These are phyloP conservation scores for Xanthoceras sorbifolium DNA, from an alignment of 345 rosid genomes.

Conservation along the genomic window DNA sequence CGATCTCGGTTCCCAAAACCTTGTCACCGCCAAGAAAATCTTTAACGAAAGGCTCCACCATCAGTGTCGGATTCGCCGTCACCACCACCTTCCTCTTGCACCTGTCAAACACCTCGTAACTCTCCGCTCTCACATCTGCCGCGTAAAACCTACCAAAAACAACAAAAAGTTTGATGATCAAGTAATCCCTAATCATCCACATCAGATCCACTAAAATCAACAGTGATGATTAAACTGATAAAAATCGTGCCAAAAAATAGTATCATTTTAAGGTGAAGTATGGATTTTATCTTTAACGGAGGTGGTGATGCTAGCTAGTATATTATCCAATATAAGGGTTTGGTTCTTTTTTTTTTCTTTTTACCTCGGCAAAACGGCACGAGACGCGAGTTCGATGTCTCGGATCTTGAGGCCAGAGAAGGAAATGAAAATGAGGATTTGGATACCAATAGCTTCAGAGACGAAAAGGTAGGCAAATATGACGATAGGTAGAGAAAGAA, in stretches of 20 bases:
- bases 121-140: slow-evolving; percentile 82
- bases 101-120: slow-evolving; percentile 73
- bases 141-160: slow-evolving; percentile 69
- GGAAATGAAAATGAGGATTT: slow-evolving; percentile 85
- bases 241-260: too few species aligned
- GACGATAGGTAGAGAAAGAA: slow-evolving; percentile 69
- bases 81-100: slow-evolving; percentile 94
- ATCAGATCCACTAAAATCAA: not conserved
- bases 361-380: slow-evolving; percentile 85
- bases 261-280: not conserved
- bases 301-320: not conserved
- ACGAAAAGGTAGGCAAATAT: slow-evolving; percentile 68
- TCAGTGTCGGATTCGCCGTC: slow-evolving; percentile 84
- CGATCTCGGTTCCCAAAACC: slow-evolving; percentile 94
- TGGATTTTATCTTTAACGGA: not conserved
- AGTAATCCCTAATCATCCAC: not conserved
- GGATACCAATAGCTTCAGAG: slow-evolving; percentile 84
- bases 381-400: slow-evolving; percentile 83
- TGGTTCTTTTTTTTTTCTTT: not conserved
- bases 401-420: slow-evolving; percentile 83
- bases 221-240: not conserved
- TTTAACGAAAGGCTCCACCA: slow-evolving; percentile 94
- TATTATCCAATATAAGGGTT: not conserved
- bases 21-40: slow-evolving; percentile 86
- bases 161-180: not conserved